Conservation (phyloP, 1,284 basidiomycete species). For the Porodaedalea pini region DNA sequence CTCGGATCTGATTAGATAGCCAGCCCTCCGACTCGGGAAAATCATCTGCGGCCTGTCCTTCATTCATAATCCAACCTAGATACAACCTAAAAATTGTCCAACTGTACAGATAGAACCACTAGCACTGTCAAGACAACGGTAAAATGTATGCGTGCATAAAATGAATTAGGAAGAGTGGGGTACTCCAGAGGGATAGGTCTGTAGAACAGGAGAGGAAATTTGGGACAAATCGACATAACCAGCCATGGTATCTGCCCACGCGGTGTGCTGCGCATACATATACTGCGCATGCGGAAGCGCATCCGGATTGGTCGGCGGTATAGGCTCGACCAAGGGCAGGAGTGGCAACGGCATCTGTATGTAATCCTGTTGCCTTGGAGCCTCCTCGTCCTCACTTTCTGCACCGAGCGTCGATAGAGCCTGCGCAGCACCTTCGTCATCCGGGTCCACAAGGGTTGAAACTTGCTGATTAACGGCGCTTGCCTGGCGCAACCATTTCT, state of each 20-base stretch:
- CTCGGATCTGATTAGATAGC: slow-evolving; percentile 1
- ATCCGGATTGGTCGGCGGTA: background rate
- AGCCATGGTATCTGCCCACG: slow-evolving; percentile 7
- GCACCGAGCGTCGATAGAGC: slow-evolving; percentile 3
- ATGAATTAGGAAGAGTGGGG: background rate
- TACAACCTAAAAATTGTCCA: too few species aligned
- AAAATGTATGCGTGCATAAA: too few species aligned
- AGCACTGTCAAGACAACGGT: too few species aligned
- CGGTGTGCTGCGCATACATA: slow-evolving; percentile 5
- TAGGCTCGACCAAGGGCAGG: background rate
- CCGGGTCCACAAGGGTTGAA: slow-evolving; percentile 31
- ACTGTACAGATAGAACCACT: too few species aligned
- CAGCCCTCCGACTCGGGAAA: background rate
- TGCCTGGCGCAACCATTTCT: slow-evolving; percentile 49
- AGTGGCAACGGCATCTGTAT: background rate
- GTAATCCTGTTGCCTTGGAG: background rate
- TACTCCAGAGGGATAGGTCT: background rate
- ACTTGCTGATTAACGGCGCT: slow-evolving; percentile 45
- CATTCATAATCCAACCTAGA: too few species aligned
- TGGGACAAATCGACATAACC: slow-evolving; percentile 5
- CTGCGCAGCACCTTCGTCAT: background rate
- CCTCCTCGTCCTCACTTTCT: slow-evolving; percentile 16
- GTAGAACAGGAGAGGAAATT: background rate
- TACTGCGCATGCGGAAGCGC: slow-evolving; percentile 4
- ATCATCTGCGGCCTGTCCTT: too few species aligned